These are phyloP conservation scores for Mucor piriformis DNA, from an alignment of 371 early-diverging fungal species.

Conservation along the genomic window DNA sequence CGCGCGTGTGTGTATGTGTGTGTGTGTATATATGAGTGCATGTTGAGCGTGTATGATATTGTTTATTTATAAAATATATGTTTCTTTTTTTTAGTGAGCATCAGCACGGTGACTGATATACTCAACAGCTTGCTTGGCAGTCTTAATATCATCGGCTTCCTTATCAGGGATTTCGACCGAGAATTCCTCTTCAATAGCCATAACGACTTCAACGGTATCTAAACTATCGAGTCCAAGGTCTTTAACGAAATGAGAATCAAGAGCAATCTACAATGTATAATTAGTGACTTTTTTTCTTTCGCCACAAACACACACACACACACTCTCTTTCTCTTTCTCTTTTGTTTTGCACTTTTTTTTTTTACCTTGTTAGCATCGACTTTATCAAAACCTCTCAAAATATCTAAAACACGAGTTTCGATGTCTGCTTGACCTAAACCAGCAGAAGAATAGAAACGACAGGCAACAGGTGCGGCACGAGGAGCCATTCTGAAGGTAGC, in stretches of 20 bases:
- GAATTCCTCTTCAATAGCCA: constrained; percentile 99
- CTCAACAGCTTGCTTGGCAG: constrained; percentile 86
- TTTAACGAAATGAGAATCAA: constrained; percentile 85
- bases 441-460: constrained; percentile 66
- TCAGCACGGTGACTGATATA: constrained; percentile 78
- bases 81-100: constrained; percentile 64
- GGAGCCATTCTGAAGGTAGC: constrained; percentile 30
- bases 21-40: no score
- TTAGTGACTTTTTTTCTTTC: neutral
- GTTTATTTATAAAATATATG: neutral
- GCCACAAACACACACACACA: neutral
- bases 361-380: constrained; percentile 87
- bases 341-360: neutral
- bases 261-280: constrained; percentile 65
- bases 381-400: constrained; percentile 94
- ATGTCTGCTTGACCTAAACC: constrained; percentile 63
- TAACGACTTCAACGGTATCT: constrained; percentile 97
- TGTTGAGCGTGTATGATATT: neutral
- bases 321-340: neutral
- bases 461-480: constrained; percentile 38
- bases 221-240: constrained; percentile 96
- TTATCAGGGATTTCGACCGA: constrained; percentile 96
- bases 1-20: neutral
- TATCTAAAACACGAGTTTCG: constrained; percentile 83
- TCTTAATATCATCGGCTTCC: constrained; percentile 95